A percentile compares a stretch with the other conserved stretches of the same genome.
Evolutionary conservation across 2,329 filamentous ascomycete genomes (phyloP).

Genomic region (Lachnellula hyalina): DNA sequence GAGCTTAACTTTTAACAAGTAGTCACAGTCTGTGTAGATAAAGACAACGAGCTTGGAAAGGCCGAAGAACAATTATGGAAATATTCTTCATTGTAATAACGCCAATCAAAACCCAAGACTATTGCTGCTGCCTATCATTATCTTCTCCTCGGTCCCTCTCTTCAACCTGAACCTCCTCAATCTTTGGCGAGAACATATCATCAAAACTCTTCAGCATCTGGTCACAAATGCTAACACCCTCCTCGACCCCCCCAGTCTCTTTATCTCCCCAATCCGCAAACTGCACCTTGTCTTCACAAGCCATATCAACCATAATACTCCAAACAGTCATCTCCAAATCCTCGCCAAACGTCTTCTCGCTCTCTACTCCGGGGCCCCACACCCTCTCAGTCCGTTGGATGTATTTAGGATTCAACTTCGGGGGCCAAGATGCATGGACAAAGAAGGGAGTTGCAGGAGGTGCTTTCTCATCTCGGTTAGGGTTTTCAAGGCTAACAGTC

Average conservation of each 20-base stretch:
- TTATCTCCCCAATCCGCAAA: conserved; percentile 17
- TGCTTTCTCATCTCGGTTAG: neutral
- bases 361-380: conserved; percentile 12
- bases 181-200: too few species aligned
- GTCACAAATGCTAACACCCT: conserved; percentile 10
- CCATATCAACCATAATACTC: conserved; percentile 20
- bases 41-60: too few species aligned
- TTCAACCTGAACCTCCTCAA: too few species aligned
- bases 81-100: too few species aligned
- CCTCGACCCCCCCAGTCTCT: neutral
- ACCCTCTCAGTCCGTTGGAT: conserved; percentile 8
- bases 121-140: too few species aligned
- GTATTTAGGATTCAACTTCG: conserved; percentile 16
- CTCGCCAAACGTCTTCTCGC: conserved; percentile 4
- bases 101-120: too few species aligned
- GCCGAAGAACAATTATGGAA: too few species aligned
- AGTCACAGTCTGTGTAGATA: too few species aligned
- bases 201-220: neutral
- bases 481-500: neutral
- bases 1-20: too few species aligned
- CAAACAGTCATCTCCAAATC: conserved; percentile 18
- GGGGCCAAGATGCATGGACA: conserved; percentile 18
- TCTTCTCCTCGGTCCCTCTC: too few species aligned
- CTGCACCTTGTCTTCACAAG: conserved; percentile 11
- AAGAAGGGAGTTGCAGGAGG: conserved; percentile 10